A percentile compares a stretch with the other conserved stretches of the same genome.
These are phyloP conservation scores for Pichia sp. DNA, from an alignment of 1,139 yeast species.

Conservation along the genomic window DNA sequence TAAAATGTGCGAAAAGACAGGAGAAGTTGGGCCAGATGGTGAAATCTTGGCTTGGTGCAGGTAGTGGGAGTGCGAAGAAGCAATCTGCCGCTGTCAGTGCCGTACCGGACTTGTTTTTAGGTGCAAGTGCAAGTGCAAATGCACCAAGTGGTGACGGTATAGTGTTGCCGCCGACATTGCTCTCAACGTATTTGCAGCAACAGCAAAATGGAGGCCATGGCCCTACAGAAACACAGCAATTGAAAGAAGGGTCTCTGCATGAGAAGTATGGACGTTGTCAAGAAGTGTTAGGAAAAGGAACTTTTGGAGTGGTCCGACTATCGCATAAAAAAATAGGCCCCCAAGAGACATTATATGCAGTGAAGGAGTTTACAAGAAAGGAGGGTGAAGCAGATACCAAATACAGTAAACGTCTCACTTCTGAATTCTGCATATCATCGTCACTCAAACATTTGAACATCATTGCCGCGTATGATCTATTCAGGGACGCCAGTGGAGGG, in stretches of 20 bases:
- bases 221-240: neutral
- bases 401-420: slow-evolving; percentile 66
- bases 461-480: slow-evolving; percentile 76
- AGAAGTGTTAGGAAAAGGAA: slow-evolving; percentile 77
- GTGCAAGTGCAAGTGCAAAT: neutral
- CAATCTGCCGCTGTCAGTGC: slow-evolving; percentile 80
- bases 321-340: slow-evolving; percentile 41
- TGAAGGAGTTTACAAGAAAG: slow-evolving; percentile 65
- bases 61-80: slow-evolving; percentile 48
- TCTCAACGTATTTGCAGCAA: slow-evolving; percentile 46
- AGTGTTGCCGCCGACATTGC: slow-evolving; percentile 62
- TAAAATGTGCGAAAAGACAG: slow-evolving; percentile 74
- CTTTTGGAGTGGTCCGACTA: slow-evolving; percentile 79
- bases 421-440: slow-evolving; percentile 82
- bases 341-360: slow-evolving; percentile 59
- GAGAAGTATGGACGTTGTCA: slow-evolving; percentile 76
- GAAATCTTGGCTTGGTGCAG: slow-evolving; percentile 51
- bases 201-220: slow-evolving; percentile 7
- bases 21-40: slow-evolving; percentile 84
- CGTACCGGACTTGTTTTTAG: slow-evolving; percentile 54
- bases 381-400: slow-evolving; percentile 49
- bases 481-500: slow-evolving; percentile 87
- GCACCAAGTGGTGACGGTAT: neutral
- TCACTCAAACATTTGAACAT: slow-evolving; percentile 75
- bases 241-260: slow-evolving; percentile 31